Conservation (phyloP, 1,139 yeast species). For the Candida sojae region DNA sequence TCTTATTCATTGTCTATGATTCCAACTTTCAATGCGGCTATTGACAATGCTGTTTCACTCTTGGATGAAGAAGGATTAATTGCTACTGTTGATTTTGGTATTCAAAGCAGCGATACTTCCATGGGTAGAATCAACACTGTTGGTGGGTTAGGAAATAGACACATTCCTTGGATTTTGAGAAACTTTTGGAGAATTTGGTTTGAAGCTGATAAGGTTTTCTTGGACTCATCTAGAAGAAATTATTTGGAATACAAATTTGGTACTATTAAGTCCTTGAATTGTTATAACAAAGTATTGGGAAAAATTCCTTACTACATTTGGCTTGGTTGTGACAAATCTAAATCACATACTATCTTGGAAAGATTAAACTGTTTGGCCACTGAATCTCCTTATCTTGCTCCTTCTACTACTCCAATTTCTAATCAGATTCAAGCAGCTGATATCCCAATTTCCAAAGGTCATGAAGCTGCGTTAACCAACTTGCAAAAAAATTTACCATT, state of each 20-base stretch:
- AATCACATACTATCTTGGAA: conserved; percentile 59
- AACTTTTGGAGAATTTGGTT: conserved; percentile 89
- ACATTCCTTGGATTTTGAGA: conserved; percentile 74
- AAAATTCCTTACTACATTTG: conserved; percentile 80
- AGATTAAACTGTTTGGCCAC: conserved; percentile 74
- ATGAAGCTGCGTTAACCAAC: conserved; percentile 71
- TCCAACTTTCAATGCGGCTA: conserved; percentile 78
- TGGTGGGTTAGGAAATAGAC: conserved; percentile 71
- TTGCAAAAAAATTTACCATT: conserved; percentile 68
- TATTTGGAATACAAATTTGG: conserved; percentile 82
- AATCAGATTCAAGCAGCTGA: conserved; percentile 25
- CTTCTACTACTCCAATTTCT: conserved; percentile 31
- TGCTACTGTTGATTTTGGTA: conserved; percentile 79
- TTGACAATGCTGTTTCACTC: conserved; percentile 62
- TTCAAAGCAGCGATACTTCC: conserved; percentile 64
- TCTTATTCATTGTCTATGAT: conserved; percentile 84
- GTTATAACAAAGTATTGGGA: conserved; percentile 64
- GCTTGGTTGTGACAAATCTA: conserved; percentile 75
- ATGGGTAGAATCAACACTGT: conserved; percentile 73
- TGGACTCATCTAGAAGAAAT: conserved; percentile 80
- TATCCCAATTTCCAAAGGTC: conserved; percentile 60
- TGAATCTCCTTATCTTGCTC: conserved; percentile 79
- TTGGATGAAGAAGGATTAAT: conserved; percentile 60
- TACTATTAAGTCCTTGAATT: conserved; percentile 71
- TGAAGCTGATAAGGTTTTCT: conserved; percentile 78